A percentile compares a stretch with the other conserved stretches of the same genome.
These are phyloP conservation scores for Emergomyces pasteurianus DNA, from an alignment of 2,329 filamentous ascomycete species.

Conservation along the genomic window DNA sequence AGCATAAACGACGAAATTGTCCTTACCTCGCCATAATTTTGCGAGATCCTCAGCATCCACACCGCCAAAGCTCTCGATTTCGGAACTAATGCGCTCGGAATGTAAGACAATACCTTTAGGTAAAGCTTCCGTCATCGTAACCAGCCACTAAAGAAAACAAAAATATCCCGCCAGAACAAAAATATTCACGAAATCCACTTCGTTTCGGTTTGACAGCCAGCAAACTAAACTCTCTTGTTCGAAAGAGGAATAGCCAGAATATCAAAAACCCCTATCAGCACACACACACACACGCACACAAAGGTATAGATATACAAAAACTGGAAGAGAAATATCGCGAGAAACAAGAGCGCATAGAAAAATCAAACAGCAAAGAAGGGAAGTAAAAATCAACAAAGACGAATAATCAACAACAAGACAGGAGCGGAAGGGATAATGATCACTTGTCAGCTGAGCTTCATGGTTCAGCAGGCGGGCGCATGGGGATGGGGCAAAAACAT, in stretches of 20 bases:
- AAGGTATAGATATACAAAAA: neutral
- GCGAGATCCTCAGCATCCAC: constrained; percentile 32
- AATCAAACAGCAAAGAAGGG: neutral
- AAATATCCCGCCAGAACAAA: neutral
- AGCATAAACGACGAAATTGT: constrained; percentile 4
- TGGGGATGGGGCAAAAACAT: neutral
- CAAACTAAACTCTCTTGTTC: neutral
- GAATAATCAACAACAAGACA: constrained; percentile 1
- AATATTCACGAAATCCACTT: neutral
- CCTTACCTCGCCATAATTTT: constrained; percentile 39
- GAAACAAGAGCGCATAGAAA: neutral
- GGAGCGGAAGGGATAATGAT: neutral
- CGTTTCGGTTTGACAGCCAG: constrained; percentile 1
- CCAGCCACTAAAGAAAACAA: neutral
- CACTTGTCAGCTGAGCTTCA: neutral
- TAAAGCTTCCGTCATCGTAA: constrained; percentile 27
- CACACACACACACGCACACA: neutral
- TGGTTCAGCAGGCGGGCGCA: neutral
- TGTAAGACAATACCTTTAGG: constrained; percentile 30
- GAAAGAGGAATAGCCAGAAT: neutral
- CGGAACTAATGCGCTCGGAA: constrained; percentile 24
- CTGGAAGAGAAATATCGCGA: neutral
- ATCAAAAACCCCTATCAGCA: neutral
- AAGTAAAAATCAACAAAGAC: neutral
- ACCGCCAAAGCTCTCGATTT: constrained; percentile 24